Evolutionary conservation across 306 rosid genomes (phyloP).

Genomic region (Glycyrrhiza uralensis): DNA sequence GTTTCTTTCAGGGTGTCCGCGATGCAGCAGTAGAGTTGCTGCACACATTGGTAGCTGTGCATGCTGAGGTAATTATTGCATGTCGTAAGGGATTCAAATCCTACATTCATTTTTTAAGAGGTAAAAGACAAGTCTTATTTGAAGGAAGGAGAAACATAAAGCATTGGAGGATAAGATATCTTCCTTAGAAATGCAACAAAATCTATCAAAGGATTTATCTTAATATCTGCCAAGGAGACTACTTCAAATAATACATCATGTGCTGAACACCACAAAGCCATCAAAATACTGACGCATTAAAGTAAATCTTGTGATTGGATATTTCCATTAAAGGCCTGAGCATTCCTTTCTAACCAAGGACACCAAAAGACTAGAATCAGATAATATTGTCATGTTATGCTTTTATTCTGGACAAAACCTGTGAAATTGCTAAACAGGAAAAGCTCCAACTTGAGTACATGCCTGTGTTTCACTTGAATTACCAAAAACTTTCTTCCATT

Average conservation of each 20-base stretch:
- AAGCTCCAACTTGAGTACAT: conserved; percentile 6
- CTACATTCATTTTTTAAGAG: background rate
- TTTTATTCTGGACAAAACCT: conserved; percentile 6
- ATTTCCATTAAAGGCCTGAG: background rate
- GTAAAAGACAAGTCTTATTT: conserved; percentile 11
- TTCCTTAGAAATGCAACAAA: background rate
- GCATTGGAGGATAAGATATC: background rate
- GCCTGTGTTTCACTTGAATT: background rate
- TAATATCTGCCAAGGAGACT: conserved; percentile 4
- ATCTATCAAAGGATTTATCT: background rate
- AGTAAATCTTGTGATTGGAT: conserved; percentile 6
- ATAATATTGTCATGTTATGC: conserved; percentile 1
- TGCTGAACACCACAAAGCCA: background rate
- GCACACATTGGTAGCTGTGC: conserved; percentile 93
- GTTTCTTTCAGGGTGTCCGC: conserved; percentile 78
- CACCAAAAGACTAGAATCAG: background rate
- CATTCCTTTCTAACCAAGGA: background rate
- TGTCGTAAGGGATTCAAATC: conserved; percentile 15
- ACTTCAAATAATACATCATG: background rate
- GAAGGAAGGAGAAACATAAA: conserved; percentile 1
- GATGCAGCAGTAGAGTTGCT: conserved; percentile 95
- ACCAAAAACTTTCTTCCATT: background rate
- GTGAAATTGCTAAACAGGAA: conserved; percentile 6
- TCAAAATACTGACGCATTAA: background rate
- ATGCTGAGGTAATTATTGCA: conserved; percentile 81